Evolutionary conservation across 2,329 filamentous ascomycete genomes (phyloP).

Genomic region (Mollisia scopiformis): DNA sequence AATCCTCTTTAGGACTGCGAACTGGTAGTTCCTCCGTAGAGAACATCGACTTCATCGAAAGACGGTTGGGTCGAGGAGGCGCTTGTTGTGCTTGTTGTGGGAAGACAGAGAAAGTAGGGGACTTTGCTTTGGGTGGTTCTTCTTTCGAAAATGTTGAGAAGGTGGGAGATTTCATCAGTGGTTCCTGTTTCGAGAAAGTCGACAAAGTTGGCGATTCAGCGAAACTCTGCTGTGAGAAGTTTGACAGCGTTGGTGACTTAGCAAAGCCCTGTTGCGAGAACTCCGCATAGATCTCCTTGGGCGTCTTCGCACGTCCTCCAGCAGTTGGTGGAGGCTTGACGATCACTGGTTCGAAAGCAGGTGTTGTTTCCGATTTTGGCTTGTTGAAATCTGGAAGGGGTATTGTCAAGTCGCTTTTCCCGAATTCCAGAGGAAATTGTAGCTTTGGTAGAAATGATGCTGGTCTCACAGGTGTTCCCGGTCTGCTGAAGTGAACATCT

Average conservation of each 20-base stretch:
- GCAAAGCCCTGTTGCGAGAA: background rate
- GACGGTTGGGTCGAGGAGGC: background rate
- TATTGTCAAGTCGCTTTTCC: slow-evolving; percentile 9
- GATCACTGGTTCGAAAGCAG: slow-evolving; percentile 14
- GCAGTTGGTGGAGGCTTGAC: slow-evolving; percentile 1
- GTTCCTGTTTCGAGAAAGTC: background rate
- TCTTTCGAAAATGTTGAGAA: background rate
- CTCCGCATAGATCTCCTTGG: background rate
- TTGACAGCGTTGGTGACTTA: background rate
- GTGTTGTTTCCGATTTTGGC: slow-evolving; percentile 19
- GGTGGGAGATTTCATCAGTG: background rate
- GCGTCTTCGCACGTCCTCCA: background rate
- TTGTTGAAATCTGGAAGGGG: slow-evolving; percentile 6
- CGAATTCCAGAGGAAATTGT: slow-evolving; percentile 18
- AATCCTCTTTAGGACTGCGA: slow-evolving; percentile 3
- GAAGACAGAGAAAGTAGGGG: slow-evolving; percentile 1
- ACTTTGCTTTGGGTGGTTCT: background rate
- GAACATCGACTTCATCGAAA: background rate
- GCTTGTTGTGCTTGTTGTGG: slow-evolving; percentile 3
- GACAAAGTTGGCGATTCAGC: background rate
- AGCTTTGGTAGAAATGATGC: slow-evolving; percentile 25
- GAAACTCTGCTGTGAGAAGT: background rate
- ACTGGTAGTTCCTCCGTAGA: background rate
- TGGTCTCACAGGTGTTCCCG: slow-evolving; percentile 20
- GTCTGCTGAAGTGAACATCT: slow-evolving; percentile 28